These are phyloP conservation scores for Jaapia argillacea DNA, from an alignment of 768 basidiomycete species.

Conservation along the genomic window DNA sequence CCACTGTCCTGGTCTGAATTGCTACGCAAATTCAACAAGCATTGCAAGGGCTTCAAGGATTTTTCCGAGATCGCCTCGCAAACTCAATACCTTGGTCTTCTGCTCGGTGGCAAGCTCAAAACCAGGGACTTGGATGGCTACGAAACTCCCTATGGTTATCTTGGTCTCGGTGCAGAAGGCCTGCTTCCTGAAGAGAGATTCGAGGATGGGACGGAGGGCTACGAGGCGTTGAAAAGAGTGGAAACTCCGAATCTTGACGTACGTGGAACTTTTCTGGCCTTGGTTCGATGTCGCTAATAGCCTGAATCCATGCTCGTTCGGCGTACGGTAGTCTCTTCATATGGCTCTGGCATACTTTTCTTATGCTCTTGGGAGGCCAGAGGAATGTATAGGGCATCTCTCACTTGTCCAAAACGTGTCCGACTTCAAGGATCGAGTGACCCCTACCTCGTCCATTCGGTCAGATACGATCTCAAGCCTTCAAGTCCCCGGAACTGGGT, in stretches of 20 bases:
- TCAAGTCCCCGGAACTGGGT: slow-evolving; percentile 23
- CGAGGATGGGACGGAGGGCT: slow-evolving; percentile 47
- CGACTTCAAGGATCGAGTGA: slow-evolving; percentile 45
- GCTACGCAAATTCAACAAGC: slow-evolving; percentile 81
- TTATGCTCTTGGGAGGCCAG: slow-evolving; percentile 61
- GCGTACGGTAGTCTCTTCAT: slow-evolving; percentile 43
- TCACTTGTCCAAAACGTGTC: slow-evolving; percentile 41
- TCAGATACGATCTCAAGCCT: slow-evolving; percentile 26
- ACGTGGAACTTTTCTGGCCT: slow-evolving; percentile 19
- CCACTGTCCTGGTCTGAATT: slow-evolving; percentile 68
- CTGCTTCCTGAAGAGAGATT: slow-evolving; percentile 40
- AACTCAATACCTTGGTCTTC: slow-evolving; percentile 52
- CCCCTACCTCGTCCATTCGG: slow-evolving; percentile 30
- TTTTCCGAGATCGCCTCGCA: slow-evolving; percentile 58
- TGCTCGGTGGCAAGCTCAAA: slow-evolving; percentile 26
- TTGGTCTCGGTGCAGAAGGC: slow-evolving; percentile 49
- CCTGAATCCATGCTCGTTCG: slow-evolving; percentile 7
- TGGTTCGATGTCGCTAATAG: neutral
- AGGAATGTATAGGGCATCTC: slow-evolving; percentile 53
- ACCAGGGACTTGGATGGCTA: neutral
- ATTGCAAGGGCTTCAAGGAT: slow-evolving; percentile 52
- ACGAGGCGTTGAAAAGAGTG: slow-evolving; percentile 41
- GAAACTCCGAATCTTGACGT: slow-evolving; percentile 47
- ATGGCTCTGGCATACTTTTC: slow-evolving; percentile 71
- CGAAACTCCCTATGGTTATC: slow-evolving; percentile 1